Base-by-base conservation (phyloP, 192 early-diverging fungal species). In the Coemansia sp. region DNA sequence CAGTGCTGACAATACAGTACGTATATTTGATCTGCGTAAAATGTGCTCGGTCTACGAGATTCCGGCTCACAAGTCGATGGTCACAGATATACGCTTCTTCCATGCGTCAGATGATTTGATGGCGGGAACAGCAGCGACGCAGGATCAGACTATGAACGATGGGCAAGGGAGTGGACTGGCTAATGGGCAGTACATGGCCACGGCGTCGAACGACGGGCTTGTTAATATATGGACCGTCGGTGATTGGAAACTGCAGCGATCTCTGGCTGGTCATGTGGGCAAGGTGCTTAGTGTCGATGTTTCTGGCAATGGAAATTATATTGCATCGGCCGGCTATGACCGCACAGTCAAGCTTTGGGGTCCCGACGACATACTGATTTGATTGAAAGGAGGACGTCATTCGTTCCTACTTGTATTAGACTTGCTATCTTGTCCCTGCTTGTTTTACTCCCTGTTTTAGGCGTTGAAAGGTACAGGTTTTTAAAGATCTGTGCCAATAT, bases 321-420 rank as follows among this genome's bases (percentile, higher is more conserved):
- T 98, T 67, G 93, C 83, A 1, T 94, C 94, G 4, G 77, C 87
- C 40, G 89, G 89, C 11, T 95, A 86, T 58, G 96, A 98, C 70
- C 85, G 94, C 34, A 96, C 96, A 0, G 96, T 97, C 72, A 98
- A 98, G 73, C 80, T 98, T 12, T 96, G 87, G 87, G 80, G 79
- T 40, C 68, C 83, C 7, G 87, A 89, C 34, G 66, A 82, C 41
- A 47, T 70, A 8, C 15, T 27, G n/a, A 18, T 73, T 19, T 53
- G 1, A 44, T 24, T 12, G 2, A 7, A 50, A 8, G 11, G 17
- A 2, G 2, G 22, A n/a, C n/a, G n/a, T n/a, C n/a, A n/a, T n/a
- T n/a, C n/a, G n/a, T n/a, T n/a, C n/a, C n/a, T n/a, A n/a, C n/a
- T n/a, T n/a, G n/a, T n/a, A n/a, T n/a, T n/a, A n/a, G n/a, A n/a